Percentiles rank a stretch among this genome's conserved stretches.
Conservation (phyloP, 1,284 basidiomycete genomes). For the Microbotryum saponariae region DNA sequence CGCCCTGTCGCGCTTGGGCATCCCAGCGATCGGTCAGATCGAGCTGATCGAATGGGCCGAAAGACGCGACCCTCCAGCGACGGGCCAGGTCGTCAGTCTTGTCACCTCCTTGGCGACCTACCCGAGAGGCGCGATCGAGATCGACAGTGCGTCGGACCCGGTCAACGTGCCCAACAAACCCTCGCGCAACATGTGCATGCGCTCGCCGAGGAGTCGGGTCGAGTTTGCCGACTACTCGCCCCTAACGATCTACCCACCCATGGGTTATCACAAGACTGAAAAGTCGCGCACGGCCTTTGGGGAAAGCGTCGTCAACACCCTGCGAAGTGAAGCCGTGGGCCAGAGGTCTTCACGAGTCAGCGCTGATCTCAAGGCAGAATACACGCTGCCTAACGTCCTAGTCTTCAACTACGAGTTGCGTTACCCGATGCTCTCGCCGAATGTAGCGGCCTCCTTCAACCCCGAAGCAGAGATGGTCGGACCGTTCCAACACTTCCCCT, state of each 20-base stretch:
- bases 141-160: slow-evolving; percentile 31
- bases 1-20: slow-evolving; percentile 32
- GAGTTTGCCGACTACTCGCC: slow-evolving; percentile 35
- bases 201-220: slow-evolving; percentile 25
- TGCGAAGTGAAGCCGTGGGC: slow-evolving; percentile 18
- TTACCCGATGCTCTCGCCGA: slow-evolving; percentile 33
- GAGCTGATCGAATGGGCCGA: slow-evolving; percentile 33
- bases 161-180: slow-evolving; percentile 29
- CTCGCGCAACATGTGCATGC: slow-evolving; percentile 36
- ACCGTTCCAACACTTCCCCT: slow-evolving; percentile 36
- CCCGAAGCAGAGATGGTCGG: slow-evolving; percentile 1
- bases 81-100: slow-evolving; percentile 35
- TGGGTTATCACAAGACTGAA: slow-evolving; percentile 27
- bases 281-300: slow-evolving; percentile 30
- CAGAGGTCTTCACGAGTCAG: slow-evolving; percentile 21
- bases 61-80: slow-evolving; percentile 22
- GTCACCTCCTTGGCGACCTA: slow-evolving; percentile 19
- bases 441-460: slow-evolving; percentile 11
- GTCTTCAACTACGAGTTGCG: slow-evolving; percentile 39
- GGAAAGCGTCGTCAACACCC: slow-evolving; percentile 32
- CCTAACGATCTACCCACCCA: slow-evolving; percentile 34
- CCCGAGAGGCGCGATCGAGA: slow-evolving; percentile 33
- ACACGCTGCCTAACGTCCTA: slow-evolving; percentile 32
- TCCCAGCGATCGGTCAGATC: slow-evolving; percentile 34
- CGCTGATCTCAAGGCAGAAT: not conserved